Evolutionary conservation across 2,329 filamentous ascomycete species (phyloP), one percentile per base, ranked within the genome.

Genomic region (Paracoccidioides lutzii): DNA sequence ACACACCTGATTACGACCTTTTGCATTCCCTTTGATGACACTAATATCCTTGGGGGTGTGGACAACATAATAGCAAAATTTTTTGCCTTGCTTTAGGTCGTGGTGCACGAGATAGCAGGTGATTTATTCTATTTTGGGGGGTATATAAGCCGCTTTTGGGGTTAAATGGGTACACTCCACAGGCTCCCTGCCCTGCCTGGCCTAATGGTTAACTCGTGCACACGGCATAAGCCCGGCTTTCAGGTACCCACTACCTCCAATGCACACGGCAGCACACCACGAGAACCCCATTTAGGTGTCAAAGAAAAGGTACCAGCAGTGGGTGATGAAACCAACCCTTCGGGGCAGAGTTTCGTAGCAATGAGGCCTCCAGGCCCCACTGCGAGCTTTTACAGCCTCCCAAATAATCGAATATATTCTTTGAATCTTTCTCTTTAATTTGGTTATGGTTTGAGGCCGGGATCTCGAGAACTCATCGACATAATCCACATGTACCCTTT

Each of bases 181-280:
- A 40, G 15, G 22, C 3, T 51, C 10, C 28, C 10, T 38, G 33
- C 41, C 57, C 40, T 46, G 48, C 52, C 52, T 53, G 52, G 52
- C 44, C 32, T 35, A 53, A 28, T 53, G 40, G 52, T 35, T 53
- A 44, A 45, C 40, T 35, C 41, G 33, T 10, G 41, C 40, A 43
- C 30, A 45, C 41, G 52, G 52, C n/a, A 35, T 53, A 53, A 53
- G 52, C 52, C 52, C 52, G 52, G 52, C 41, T 53, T 53, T 30
- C 42, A 43, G 15, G 40, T 45, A 53, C 40, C 40, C 37, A n/a
- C 40, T 53, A 53, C 52, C 30, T 53, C 40, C 32, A 45, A 53
- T 41, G 52, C 52, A 45, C 37, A 45, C 52, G 41, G 52, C 52
- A n/a, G 8, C 52, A 45, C 32, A 53, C 40, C 52, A 37, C 40